Conservation (phyloP, 1,284 basidiomycete genomes). For the Phellopilus nigrolimitatus region DNA sequence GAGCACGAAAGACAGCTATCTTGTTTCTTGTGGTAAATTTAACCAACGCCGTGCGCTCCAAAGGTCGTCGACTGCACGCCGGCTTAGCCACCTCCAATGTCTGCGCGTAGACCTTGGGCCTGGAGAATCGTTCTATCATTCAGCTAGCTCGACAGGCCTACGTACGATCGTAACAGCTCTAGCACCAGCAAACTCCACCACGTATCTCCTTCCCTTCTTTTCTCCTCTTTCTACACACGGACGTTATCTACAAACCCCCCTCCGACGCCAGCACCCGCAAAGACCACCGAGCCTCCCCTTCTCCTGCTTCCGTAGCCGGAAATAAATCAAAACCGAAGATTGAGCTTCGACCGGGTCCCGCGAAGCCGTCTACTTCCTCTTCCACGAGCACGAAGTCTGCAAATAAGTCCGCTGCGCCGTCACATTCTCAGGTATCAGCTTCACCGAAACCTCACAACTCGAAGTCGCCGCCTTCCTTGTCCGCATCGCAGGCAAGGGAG, state of each 20-base stretch:
- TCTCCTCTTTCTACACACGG: constrained; percentile 1
- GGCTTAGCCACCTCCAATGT: background rate
- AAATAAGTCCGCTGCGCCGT: constrained; percentile 13
- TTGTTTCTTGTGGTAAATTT: background rate
- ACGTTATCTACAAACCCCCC: constrained; percentile 7
- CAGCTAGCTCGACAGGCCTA: background rate
- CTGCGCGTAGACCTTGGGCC: background rate
- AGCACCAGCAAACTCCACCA: background rate
- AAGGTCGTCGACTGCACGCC: constrained; percentile 9
- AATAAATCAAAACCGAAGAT: constrained; percentile 44
- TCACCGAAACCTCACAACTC: constrained; percentile 9
- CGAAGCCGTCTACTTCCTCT: constrained; percentile 42
- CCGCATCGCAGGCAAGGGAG: constrained; percentile 8
- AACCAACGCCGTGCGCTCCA: background rate
- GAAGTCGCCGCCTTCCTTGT: constrained; percentile 9
- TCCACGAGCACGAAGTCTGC: constrained; percentile 21
- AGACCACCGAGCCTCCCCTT: constrained; percentile 1
- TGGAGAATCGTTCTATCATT: background rate
- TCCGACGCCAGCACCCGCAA: background rate
- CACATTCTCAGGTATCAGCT: constrained; percentile 17
- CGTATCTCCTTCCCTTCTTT: background rate
- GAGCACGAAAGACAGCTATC: no score
- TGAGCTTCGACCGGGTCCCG: constrained; percentile 58
- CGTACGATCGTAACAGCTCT: background rate
- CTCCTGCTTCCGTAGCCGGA: constrained; percentile 1